phyloP scores from a whole-genome alignment of 495 filamentous ascomycete species.

The Aspergillus panamensis region DNA sequence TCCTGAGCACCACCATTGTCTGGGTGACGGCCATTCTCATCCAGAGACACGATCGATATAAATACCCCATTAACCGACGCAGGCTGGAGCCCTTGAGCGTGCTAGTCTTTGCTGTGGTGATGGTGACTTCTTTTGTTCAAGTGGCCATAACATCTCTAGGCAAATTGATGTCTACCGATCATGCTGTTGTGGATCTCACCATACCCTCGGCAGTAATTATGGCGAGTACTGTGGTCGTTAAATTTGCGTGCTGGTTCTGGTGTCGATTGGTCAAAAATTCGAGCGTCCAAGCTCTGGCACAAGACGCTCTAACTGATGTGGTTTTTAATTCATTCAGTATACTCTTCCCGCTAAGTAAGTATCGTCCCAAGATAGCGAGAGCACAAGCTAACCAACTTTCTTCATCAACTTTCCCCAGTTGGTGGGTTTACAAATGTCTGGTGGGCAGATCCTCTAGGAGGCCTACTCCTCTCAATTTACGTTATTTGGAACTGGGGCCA shows the following conservation, averaged over 20 bases:
- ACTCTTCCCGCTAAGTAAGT: slow-evolving; percentile 44
- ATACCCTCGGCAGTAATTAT: slow-evolving; percentile 77
- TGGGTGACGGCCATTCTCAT: slow-evolving; percentile 78
- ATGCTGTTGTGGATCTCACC: slow-evolving; percentile 65
- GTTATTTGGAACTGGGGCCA: slow-evolving; percentile 84
- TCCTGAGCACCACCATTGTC: slow-evolving; percentile 80
- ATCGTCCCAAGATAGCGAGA: neutral
- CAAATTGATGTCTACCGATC: slow-evolving; percentile 61
- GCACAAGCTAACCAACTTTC: slow-evolving; percentile 5
- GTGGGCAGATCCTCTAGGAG: slow-evolving; percentile 85
- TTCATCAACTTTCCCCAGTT: slow-evolving; percentile 38
- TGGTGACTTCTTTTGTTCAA: slow-evolving; percentile 86
- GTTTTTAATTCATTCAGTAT: slow-evolving; percentile 93
- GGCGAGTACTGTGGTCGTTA: slow-evolving; percentile 77
- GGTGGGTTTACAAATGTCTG: slow-evolving; percentile 74
- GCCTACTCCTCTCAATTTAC: slow-evolving; percentile 72
- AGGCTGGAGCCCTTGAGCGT: slow-evolving; percentile 76
- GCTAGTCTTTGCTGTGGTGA: slow-evolving; percentile 76
- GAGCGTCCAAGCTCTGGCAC: slow-evolving; percentile 78
- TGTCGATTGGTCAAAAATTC: slow-evolving; percentile 86
- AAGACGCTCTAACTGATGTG: slow-evolving; percentile 67
- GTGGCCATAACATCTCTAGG: slow-evolving; percentile 70
- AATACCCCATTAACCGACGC: slow-evolving; percentile 79
- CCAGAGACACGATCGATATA: slow-evolving; percentile 67
- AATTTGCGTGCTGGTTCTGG: slow-evolving; percentile 83